Evolutionary conservation across 164 flowering plant species (phyloP).

Genomic region (Warburgia ugandensis): DNA sequence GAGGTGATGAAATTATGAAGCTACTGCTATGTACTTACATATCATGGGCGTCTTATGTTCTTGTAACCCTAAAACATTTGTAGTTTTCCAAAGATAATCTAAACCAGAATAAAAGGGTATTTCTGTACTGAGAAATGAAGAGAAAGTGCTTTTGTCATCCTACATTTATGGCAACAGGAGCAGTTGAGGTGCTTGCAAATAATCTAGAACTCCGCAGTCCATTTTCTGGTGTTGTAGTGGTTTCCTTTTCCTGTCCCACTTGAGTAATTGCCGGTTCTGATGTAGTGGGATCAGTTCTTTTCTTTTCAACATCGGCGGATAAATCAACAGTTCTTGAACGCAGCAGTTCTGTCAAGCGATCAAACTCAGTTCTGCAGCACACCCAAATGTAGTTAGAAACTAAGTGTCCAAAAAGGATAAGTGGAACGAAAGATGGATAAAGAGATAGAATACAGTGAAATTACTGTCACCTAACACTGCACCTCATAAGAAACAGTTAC

Average conservation of each 20-base stretch:
- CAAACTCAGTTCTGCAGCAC: constrained; percentile 62
- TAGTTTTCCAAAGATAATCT: too few species aligned
- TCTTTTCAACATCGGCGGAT: constrained; percentile 21
- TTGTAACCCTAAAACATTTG: too few species aligned
- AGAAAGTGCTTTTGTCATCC: constrained; percentile 4
- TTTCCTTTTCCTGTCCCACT: constrained; percentile 5
- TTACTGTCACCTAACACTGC: not conserved
- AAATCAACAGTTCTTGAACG: constrained; percentile 50
- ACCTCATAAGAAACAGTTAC: too few species aligned
- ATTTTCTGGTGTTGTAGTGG: not conserved
- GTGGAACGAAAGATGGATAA: not conserved
- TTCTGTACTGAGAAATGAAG: not conserved
- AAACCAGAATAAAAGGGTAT: not conserved
- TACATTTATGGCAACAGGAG: constrained; percentile 32
- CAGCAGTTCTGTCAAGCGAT: constrained; percentile 58
- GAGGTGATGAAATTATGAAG: too few species aligned
- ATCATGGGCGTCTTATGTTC: too few species aligned
- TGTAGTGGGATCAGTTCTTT: constrained; percentile 23
- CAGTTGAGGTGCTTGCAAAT: constrained; percentile 20
- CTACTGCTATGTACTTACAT: too few species aligned
- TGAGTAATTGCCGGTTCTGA: constrained; percentile 11
- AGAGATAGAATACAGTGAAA: not conserved
- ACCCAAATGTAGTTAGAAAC: not conserved
- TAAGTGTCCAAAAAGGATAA: not conserved
- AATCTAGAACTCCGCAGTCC: not conserved